A percentile compares a stretch with the other conserved stretches of the same genome.
phyloP scores from a whole-genome alignment of 148 eudicot genomes.

The Polygonum aviculare region DNA sequence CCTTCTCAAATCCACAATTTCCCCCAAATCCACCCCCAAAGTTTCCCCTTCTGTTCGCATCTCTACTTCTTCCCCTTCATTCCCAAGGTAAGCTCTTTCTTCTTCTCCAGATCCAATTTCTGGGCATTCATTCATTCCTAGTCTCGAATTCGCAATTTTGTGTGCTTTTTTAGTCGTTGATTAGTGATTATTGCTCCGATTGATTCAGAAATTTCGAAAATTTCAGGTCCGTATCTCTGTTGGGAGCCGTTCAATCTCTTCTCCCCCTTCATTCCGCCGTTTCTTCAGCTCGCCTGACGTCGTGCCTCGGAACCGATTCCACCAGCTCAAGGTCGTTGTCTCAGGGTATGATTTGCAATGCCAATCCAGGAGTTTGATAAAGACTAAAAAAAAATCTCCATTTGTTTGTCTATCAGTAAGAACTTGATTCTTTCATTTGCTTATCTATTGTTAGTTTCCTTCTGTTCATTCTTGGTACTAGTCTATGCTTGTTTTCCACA shows the following conservation, averaged over 20 bases:
- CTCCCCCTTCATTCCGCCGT: conserved; percentile 80
- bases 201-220: conserved; percentile 6
- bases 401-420: conserved; percentile 30
- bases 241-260: conserved; percentile 70
- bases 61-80: conserved; percentile 33
- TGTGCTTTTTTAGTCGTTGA: background rate
- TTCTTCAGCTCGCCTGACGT: conserved; percentile 71
- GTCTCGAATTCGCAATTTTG: background rate
- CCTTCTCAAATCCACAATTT: conserved; percentile 42
- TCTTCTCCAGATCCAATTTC: background rate
- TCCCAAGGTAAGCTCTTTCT: conserved; percentile 23
- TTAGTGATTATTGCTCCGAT: background rate
- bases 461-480: background rate
- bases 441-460: background rate
- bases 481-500: background rate
- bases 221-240: conserved; percentile 62
- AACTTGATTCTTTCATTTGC: conserved; percentile 23
- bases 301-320: conserved; percentile 73
- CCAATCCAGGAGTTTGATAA: conserved; percentile 98
- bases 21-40: conserved; percentile 31
- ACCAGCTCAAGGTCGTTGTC: conserved; percentile 79
- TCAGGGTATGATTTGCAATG: conserved; percentile 97
- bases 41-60: conserved; percentile 24
- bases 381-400: conserved; percentile 10
- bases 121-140: background rate